A percentile compares a stretch with the other conserved stretches of the same genome.
Evolutionary conservation across 2,329 filamentous ascomycete genomes (phyloP).

Genomic region (Ceratocystiopsis brevicomis): DNA sequence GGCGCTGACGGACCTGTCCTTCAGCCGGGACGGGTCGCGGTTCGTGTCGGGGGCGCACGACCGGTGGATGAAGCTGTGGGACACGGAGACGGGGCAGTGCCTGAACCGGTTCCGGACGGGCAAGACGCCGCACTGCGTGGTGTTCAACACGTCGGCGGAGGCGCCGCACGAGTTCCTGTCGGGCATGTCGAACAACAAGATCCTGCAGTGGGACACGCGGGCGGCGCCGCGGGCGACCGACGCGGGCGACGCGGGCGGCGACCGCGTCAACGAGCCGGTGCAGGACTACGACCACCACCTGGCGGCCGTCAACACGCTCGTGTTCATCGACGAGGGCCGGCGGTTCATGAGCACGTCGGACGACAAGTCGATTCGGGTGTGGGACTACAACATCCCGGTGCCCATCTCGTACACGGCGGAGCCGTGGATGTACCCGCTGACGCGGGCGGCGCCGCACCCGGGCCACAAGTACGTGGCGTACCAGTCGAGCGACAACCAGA

Average conservation of each 20-base stretch:
- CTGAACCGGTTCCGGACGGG: conserved; percentile 78
- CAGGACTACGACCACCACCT: conserved; percentile 98
- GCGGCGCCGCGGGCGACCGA: conserved; percentile 36
- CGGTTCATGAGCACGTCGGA: conserved; percentile 97
- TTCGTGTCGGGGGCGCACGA: conserved; percentile 91
- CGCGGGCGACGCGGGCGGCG: background rate
- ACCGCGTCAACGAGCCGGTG: conserved; percentile 46
- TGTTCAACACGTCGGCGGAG: conserved; percentile 69
- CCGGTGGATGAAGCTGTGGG: conserved; percentile 93
- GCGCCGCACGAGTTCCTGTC: conserved; percentile 79
- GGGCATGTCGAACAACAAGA: conserved; percentile 98
- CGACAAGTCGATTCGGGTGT: conserved; percentile 86
- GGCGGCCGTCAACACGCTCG: conserved; percentile 94
- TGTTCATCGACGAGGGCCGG: conserved; percentile 83
- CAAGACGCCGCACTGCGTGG: conserved; percentile 85
- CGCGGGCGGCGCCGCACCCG: conserved; percentile 66
- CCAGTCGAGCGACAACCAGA: conserved; percentile 88
- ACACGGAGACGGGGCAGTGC: conserved; percentile 85
- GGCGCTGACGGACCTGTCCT: conserved; percentile 73
- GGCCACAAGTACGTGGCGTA: conserved; percentile 88
- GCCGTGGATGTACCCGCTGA: conserved; percentile 94
- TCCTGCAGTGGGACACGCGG: conserved; percentile 86
- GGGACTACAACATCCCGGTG: conserved; percentile 97
- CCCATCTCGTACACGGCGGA: conserved; percentile 98
- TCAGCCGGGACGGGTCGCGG: conserved; percentile 62